Evolutionary conservation across 179 eudicot genomes (phyloP).

Genomic region (Silene coronaria): DNA sequence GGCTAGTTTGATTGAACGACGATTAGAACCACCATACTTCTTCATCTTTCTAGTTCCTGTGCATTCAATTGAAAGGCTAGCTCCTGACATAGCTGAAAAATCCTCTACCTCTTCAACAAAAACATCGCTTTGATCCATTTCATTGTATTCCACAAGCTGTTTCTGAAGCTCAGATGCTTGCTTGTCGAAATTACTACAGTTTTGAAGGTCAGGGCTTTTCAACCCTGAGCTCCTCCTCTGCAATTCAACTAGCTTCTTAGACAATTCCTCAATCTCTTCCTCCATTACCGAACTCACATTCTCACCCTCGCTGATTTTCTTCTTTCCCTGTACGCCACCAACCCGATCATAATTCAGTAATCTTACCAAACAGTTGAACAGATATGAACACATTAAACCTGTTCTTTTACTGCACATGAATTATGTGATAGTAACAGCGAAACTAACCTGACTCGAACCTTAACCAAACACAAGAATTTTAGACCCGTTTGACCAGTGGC

Average conservation of each 20-base stretch:
- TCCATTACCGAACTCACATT: conserved; percentile 43
- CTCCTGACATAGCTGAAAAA: conserved; percentile 20
- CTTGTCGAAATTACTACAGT: conserved; percentile 55
- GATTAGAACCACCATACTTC: neutral
- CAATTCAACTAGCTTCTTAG: conserved; percentile 54
- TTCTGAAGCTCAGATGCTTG: conserved; percentile 50
- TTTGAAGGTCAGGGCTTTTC: conserved; percentile 34
- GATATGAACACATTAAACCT: neutral
- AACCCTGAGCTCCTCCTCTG: conserved; percentile 35
- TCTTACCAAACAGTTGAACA: neutral
- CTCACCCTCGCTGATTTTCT: conserved; percentile 61
- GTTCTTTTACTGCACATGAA: neutral
- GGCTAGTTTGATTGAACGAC: conserved; percentile 19
- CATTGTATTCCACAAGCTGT: conserved; percentile 31
- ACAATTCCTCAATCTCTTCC: conserved; percentile 68
- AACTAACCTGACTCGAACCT: neutral
- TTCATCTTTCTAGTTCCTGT: conserved; percentile 6
- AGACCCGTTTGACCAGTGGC: too few relatives aligned
- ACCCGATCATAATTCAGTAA: neutral
- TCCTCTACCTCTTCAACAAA: conserved; percentile 17
- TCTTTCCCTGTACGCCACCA: conserved; percentile 52
- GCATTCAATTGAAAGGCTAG: conserved; percentile 2
- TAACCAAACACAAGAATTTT: neutral
- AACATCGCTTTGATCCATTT: conserved; percentile 10
- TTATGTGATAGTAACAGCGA: neutral